Base-by-base conservation (phyloP, 2,329 filamentous ascomycete genomes). In the Purpureocillium lavendulum region DNA sequence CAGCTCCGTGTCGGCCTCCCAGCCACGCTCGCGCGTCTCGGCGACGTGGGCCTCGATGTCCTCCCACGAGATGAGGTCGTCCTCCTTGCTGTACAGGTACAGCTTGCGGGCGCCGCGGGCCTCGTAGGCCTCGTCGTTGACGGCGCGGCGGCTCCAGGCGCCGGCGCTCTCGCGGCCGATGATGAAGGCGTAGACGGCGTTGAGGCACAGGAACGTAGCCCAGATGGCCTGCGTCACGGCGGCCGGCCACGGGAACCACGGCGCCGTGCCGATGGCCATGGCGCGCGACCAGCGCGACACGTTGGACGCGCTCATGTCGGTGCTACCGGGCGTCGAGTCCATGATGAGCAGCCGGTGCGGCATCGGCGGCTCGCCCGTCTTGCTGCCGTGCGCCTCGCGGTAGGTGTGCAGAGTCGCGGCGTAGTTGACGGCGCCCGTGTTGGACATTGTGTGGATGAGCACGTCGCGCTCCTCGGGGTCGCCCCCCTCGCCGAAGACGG, bases 31-130 rank as follows among this genome's bases (percentile, higher is more conserved):
- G 42, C 53, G 60, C 2, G 74, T 69, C 29, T 66, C 55, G 3
- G 67, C 66, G 1, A 67, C 71, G 48, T 80, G 71, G 12, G 59
- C 60, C 46, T 77, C 72, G 1, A 80, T 69, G 44, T 80, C 75
- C 42, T 70, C 51, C 53, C 66, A 73, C 4, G 59, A 53, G 10
- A 82, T 77, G 43, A 82, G 64, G 33, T 70, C 61, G 45, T 82
- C 77, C 35, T 66, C 67, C 43, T 69, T 70, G 45, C 73, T 77
- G 50, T 80, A 82, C 21, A 80, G 45, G 54, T 77, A 81, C 41
- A 80, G 49, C 37, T 72, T 62, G 14, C 66, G 65, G 1, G 71
- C 62, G 4, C 40, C 45, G 30, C 49, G 50, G 4, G 58, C 53
- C 21, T 64, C 61, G 7, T 51, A 60, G 11, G 49, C 47, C 11